phyloP scores from a whole-genome alignment of 352 stramenopile species.

The Globisporangium nodosum region DNA sequence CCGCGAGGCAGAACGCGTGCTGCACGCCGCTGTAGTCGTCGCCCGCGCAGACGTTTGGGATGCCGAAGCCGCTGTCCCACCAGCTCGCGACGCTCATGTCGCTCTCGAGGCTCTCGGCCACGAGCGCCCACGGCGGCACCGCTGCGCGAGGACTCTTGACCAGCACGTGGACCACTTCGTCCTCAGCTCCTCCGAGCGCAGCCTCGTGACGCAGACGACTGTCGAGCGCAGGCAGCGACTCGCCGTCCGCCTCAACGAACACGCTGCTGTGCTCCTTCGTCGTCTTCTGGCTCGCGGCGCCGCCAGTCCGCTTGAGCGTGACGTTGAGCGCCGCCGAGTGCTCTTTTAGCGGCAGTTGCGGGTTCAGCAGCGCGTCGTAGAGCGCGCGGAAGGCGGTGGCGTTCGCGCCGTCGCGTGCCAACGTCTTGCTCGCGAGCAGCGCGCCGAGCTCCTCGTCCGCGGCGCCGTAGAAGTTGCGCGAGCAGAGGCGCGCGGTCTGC shows the following conservation, averaged over 20 bases:
- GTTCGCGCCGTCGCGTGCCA: slow-evolving; percentile 40
- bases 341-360: slow-evolving; percentile 22
- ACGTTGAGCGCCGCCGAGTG: slow-evolving; percentile 20
- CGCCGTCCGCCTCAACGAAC: slow-evolving; percentile 1
- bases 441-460: slow-evolving; percentile 19
- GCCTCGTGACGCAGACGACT: not conserved
- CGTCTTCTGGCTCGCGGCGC: not conserved
- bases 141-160: slow-evolving; percentile 50
- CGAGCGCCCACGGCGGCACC: slow-evolving; percentile 64
- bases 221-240: slow-evolving; percentile 5
- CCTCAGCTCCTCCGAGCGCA: slow-evolving; percentile 4
- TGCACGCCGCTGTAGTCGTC: slow-evolving; percentile 40
- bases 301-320: slow-evolving; percentile 20
- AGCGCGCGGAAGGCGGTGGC: slow-evolving; percentile 26
- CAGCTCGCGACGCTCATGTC: slow-evolving; percentile 77
- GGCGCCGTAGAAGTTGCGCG: slow-evolving; percentile 52
- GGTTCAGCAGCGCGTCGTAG: slow-evolving; percentile 46
- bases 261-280: slow-evolving; percentile 9
- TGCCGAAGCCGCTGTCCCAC: slow-evolving; percentile 71
- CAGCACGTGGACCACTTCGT: slow-evolving; percentile 27
- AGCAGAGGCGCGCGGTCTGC: slow-evolving; percentile 61
- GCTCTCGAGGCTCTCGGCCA: slow-evolving; percentile 39
- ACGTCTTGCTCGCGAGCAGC: slow-evolving; percentile 25
- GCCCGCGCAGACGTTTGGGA: slow-evolving; percentile 67
- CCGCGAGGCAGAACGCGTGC: slow-evolving; percentile 55